Conservation (phyloP, 345 rosid species). For the Gynandropsis gynandra region DNA sequence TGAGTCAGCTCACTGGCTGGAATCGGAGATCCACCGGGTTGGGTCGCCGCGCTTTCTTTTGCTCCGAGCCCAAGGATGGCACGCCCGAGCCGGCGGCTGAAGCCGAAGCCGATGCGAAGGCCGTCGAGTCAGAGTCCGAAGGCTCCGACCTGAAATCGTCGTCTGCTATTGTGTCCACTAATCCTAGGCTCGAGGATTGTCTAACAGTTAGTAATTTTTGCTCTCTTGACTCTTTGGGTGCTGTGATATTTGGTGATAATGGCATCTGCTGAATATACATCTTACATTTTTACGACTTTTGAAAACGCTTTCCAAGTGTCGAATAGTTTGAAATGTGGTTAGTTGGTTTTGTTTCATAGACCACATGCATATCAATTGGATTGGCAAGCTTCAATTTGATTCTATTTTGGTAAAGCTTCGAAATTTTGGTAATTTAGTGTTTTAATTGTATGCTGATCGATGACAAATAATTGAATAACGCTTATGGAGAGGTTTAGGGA, state of each 20-base stretch:
- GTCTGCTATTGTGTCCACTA: constrained; percentile 75
- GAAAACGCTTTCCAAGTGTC: too few relatives aligned
- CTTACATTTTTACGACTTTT: too few relatives aligned
- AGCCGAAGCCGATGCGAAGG: constrained; percentile 40
- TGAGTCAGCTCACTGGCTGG: constrained; percentile 41
- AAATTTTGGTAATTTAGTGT: too few relatives aligned
- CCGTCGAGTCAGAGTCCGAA: constrained; percentile 39
- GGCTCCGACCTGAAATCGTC: constrained; percentile 46
- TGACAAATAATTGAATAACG: not conserved
- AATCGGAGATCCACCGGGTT: constrained; percentile 27
- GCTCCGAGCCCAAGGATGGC: constrained; percentile 53
- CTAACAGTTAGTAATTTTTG: constrained; percentile 49
- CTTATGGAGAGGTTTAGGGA: not conserved
- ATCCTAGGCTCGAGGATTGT: constrained; percentile 83
- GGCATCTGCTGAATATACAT: not conserved
- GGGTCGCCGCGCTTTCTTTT: constrained; percentile 48
- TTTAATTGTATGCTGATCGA: not conserved
- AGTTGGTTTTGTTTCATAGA: not conserved
- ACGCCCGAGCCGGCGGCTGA: constrained; percentile 29
- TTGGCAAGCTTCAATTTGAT: not conserved
- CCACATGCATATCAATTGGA: not conserved
- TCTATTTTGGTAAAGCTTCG: not conserved
- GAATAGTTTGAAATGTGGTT: too few relatives aligned
- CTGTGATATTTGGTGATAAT: not conserved
- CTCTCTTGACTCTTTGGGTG: not conserved